phyloP scores from a whole-genome alignment of 1,284 basidiomycete species.

The Moesziomyces globuligerus region DNA sequence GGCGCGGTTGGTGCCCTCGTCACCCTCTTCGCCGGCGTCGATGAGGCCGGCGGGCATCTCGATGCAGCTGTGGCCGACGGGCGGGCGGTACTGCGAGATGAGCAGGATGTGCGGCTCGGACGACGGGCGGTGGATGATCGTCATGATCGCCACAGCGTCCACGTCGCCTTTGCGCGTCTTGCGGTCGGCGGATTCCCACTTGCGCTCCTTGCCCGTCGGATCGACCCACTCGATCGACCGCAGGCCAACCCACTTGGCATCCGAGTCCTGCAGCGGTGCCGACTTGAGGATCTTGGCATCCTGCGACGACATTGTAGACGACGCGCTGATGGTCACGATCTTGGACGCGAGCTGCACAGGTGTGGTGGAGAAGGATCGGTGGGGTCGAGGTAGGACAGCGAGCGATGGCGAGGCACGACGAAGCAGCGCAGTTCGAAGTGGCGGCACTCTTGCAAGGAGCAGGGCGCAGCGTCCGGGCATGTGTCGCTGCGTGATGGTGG shows the following conservation, averaged over 20 bases:
- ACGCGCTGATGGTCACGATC: slow-evolving; percentile 7
- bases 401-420: neutral
- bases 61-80: slow-evolving; percentile 56
- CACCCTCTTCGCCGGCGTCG: slow-evolving; percentile 61
- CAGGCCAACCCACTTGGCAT: slow-evolving; percentile 65
- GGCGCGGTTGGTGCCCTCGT: slow-evolving; percentile 58
- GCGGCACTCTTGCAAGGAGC: slow-evolving; percentile 11
- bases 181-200: slow-evolving; percentile 65
- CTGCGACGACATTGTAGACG: slow-evolving; percentile 44
- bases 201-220: slow-evolving; percentile 57
- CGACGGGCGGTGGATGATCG: slow-evolving; percentile 58
- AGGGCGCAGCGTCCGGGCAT: slow-evolving; percentile 18
- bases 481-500: neutral
- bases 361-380: slow-evolving; percentile 2
- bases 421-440: neutral
- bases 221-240: slow-evolving; percentile 64
- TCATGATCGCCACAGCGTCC: slow-evolving; percentile 65
- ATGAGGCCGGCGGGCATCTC: slow-evolving; percentile 66
- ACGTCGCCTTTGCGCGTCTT: slow-evolving; percentile 63
- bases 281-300: slow-evolving; percentile 42
- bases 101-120: slow-evolving; percentile 56
- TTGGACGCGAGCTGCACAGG: neutral
- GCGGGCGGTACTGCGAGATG: slow-evolving; percentile 61
- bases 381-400: neutral
- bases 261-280: slow-evolving; percentile 42